A percentile compares a stretch with the other conserved stretches of the same genome.
Evolutionary conservation across 2,329 filamentous ascomycete species (phyloP).

Genomic region (Colletotrichum lupini): DNA sequence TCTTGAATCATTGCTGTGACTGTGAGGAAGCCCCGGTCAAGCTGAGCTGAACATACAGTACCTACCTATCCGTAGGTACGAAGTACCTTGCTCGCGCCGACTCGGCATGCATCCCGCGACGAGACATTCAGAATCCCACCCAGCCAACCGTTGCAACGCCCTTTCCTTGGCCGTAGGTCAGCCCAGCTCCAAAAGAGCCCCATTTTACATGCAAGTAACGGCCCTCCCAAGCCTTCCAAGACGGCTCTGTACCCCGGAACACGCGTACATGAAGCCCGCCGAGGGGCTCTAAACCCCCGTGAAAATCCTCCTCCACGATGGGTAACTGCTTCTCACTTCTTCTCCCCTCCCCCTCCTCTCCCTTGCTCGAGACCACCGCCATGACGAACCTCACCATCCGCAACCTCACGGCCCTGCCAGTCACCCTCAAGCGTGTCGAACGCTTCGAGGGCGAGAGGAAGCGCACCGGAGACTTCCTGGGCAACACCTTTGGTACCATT

Average conservation of each 20-base stretch:
- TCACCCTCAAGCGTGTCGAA: slow-evolving; percentile 79
- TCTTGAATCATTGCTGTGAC: background rate
- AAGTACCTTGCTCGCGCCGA: background rate
- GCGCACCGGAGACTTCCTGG: slow-evolving; percentile 55
- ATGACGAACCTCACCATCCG: slow-evolving; percentile 77
- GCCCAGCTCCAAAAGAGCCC: slow-evolving; percentile 22
- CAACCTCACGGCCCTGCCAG: slow-evolving; percentile 80
- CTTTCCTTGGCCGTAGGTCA: slow-evolving; percentile 13
- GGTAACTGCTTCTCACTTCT: slow-evolving; percentile 28
- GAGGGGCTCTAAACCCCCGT: slow-evolving; percentile 26
- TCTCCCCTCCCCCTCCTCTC: slow-evolving; percentile 21
- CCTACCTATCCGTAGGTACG: background rate
- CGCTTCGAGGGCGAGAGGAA: slow-evolving; percentile 69
- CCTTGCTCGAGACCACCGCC: slow-evolving; percentile 34
- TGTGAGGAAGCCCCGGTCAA: background rate
- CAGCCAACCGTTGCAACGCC: slow-evolving; percentile 1
- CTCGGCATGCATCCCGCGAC: background rate
- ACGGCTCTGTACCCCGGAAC: slow-evolving; percentile 21
- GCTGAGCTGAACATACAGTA: slow-evolving; percentile 23
- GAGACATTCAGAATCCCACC: slow-evolving; percentile 23
- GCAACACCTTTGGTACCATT: slow-evolving; percentile 57
- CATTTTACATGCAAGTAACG: slow-evolving; percentile 32
- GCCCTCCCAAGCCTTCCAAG: slow-evolving; percentile 20
- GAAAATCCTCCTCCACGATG: slow-evolving; percentile 32
- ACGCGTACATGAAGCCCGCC: slow-evolving; percentile 26